Evolutionary conservation across 805 yeast genomes (phyloP), one percentile per base, ranked within the genome.

Genomic region (Cyberlindnera xylosilytica): DNA sequence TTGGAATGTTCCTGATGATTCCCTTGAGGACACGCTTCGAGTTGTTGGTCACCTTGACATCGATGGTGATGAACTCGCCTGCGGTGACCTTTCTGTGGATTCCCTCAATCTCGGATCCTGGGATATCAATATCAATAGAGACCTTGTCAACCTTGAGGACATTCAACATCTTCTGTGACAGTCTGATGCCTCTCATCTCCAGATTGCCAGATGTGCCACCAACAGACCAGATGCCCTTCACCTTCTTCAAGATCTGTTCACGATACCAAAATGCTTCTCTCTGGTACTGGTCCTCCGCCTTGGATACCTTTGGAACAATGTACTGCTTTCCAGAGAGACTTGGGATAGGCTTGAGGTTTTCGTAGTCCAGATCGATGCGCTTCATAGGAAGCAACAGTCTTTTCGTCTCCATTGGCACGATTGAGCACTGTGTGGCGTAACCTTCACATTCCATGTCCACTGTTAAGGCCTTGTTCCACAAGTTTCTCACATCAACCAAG

Each of bases 221-320:
- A 4, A 68, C 61, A 18, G 53, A 54, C 99, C 99, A 91, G 2
- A 61, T 53, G 2, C 96, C 96, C 3, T 64, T 60, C 5, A 93
- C 52, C 13, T 68, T 66, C 35, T 73, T 68, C 39, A 91, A 64
- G 1, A 93, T 59, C 46, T 73, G 72, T 43, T 83, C 79, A 44
- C 95, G 66, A 49, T 84, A 76, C 99, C 99, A 91, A 61, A 89
- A 93, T 2, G 76, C 65, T 47, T 79, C 81, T 43, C 79, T 70
- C 63, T 79, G 74, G 40, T 69, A 74, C 34, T 53, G 53, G 27
- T 74, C 81, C 46, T 85, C 87, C 9, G 76, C 79, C 36, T 70
- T 74, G 0, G 77, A 68, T 6, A 76, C 66, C 46, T 66, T 75
- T 46, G 63, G 70, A 38, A 52, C 62, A 30, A 87, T 71, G 57